Percentiles rank a stretch among this genome's conserved stretches.
These are phyloP conservation scores for Byssochlamys sp. DNA, from an alignment of 2,329 filamentous ascomycete genomes.

Conservation along the genomic window DNA sequence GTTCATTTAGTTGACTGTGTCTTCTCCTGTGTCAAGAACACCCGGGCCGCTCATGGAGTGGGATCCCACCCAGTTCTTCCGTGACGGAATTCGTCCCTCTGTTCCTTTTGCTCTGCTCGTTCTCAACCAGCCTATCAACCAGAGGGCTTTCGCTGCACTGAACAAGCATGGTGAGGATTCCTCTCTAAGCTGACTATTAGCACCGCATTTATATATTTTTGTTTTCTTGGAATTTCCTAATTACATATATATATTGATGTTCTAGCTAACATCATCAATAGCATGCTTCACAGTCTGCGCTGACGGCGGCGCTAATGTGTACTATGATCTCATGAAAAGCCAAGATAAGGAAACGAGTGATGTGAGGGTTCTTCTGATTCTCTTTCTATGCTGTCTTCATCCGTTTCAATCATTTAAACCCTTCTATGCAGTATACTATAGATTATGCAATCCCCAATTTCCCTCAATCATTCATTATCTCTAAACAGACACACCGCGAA, in stretches of 20 bases:
- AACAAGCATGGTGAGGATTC: conserved; percentile 23
- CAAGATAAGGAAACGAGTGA: conserved; percentile 20
- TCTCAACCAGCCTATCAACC: conserved; percentile 52
- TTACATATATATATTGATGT: background rate
- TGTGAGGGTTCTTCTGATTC: conserved; percentile 16
- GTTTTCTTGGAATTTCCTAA: background rate
- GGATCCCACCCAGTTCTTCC: conserved; percentile 34
- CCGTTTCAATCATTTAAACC: conserved; percentile 13
- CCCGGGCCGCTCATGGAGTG: conserved; percentile 21
- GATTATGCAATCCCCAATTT: too few species aligned
- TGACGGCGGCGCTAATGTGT: conserved; percentile 79
- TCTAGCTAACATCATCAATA: conserved; percentile 22
- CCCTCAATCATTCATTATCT: too few species aligned
- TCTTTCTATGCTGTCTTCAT: conserved; percentile 4
- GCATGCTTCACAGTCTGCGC: conserved; percentile 66
- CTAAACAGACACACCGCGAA: too few species aligned
- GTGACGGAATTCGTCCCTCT: conserved; percentile 13
- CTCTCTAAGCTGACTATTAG: background rate
- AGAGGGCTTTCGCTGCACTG: conserved; percentile 29
- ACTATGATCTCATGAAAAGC: conserved; percentile 45
- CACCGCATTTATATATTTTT: background rate
- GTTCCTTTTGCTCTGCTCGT: conserved; percentile 44
- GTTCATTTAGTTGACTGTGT: background rate
- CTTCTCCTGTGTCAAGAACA: background rate
- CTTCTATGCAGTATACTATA: too few species aligned